Percentiles rank a stretch among this genome's conserved stretches.
Evolutionary conservation across 2,329 filamentous ascomycete species (phyloP).

Genomic region (Scytalidium lignicola): DNA sequence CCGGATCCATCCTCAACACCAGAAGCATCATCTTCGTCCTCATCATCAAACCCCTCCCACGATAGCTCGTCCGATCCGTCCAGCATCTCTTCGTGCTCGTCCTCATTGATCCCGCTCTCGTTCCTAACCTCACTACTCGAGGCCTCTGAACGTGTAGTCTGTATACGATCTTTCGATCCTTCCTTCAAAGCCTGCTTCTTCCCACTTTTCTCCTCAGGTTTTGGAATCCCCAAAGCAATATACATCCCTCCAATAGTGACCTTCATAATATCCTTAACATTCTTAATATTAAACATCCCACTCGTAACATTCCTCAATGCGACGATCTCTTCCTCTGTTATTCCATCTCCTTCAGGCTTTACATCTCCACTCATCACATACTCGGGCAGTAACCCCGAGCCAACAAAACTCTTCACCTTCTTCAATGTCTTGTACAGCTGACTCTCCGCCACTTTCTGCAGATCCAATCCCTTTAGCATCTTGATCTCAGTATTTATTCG

Average conservation of each 20-base stretch:
- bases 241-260: conserved; percentile 28
- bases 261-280: conserved; percentile 43
- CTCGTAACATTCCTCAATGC: conserved; percentile 46
- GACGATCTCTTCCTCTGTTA: conserved; percentile 22
- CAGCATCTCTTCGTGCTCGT: conserved; percentile 13
- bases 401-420: conserved; percentile 44
- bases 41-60: conserved; percentile 13
- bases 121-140: conserved; percentile 6
- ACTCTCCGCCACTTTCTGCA: conserved; percentile 37
- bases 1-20: conserved; percentile 8
- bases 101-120: conserved; percentile 14
- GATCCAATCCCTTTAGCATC: conserved; percentile 44
- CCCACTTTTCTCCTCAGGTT: conserved; percentile 14
- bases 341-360: conserved; percentile 13
- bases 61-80: conserved; percentile 6
- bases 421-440: conserved; percentile 45
- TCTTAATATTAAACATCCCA: conserved; percentile 47
- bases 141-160: conserved; percentile 1
- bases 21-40: conserved; percentile 4
- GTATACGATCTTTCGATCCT: conserved; percentile 8
- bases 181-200: conserved; percentile 14
- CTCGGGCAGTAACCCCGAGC: conserved; percentile 37
- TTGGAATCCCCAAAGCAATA: conserved; percentile 23
- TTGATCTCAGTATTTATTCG: conserved; percentile 58
- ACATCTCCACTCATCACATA: conserved; percentile 28